These are phyloP conservation scores for Mycocalia duriaeana DNA, from an alignment of 1,284 basidiomycete species.

Conservation along the genomic window DNA sequence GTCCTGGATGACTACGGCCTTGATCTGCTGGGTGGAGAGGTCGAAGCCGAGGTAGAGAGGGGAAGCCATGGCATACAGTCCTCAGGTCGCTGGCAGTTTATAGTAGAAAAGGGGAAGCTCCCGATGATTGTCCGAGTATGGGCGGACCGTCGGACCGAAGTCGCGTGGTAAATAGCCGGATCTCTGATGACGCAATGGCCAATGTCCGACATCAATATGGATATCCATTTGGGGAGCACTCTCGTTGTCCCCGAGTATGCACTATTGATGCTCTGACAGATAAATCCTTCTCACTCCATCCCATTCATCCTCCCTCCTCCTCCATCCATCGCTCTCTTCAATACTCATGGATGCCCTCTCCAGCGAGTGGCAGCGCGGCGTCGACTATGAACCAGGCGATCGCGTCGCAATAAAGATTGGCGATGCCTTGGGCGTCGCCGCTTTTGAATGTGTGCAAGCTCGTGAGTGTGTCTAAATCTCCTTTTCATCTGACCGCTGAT, in stretches of 20 bases:
- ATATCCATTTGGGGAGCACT: no score
- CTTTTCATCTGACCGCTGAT: background rate
- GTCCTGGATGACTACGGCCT: constrained; percentile 64
- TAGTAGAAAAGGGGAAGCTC: no score
- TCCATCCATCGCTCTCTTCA: background rate
- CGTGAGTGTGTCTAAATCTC: constrained; percentile 19
- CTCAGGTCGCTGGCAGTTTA: no score
- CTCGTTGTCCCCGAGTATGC: no score
- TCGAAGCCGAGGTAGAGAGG: constrained; percentile 81
- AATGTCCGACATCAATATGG: background rate
- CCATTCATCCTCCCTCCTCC: background rate
- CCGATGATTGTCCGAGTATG: no score
- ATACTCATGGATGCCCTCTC: constrained; percentile 21
- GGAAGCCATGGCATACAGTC: no score
- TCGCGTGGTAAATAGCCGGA: background rate
- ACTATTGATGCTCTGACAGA: no score
- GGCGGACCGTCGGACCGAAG: background rate
- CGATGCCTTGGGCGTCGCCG: constrained; percentile 21
- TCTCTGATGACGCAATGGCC: background rate
- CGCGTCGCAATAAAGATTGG: constrained; percentile 26
- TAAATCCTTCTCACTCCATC: background rate
- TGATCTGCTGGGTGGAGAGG: constrained; percentile 85
- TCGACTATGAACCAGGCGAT: constrained; percentile 19
- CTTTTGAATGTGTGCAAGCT: constrained; percentile 21
- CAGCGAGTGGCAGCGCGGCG: constrained; percentile 21